Conservation (phyloP, 768 basidiomycete genomes). For the Cystofilobasidium ferigula region DNA sequence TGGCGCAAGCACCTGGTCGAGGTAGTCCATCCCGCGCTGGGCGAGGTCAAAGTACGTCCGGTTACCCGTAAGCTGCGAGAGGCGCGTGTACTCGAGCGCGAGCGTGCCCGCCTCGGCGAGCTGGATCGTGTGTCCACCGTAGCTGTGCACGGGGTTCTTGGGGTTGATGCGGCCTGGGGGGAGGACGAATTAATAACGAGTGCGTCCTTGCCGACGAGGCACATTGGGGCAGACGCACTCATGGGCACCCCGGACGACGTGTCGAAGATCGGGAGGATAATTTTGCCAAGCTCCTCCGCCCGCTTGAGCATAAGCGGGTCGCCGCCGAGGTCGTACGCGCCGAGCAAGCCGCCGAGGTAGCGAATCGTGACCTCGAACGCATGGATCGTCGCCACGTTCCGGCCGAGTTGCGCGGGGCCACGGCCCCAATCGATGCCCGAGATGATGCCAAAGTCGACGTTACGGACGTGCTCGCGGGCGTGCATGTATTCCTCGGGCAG, state of each 20-base stretch:
- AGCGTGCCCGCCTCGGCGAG: conserved; percentile 37
- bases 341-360: conserved; percentile 21
- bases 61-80: conserved; percentile 39
- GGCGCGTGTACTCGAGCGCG: conserved; percentile 39
- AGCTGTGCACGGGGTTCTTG: not conserved
- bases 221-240: not conserved
- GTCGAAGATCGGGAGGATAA: conserved; percentile 22
- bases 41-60: conserved; percentile 38
- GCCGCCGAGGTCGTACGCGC: conserved; percentile 32
- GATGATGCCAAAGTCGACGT: conserved; percentile 33
- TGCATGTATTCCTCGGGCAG: conserved; percentile 33
- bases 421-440: conserved; percentile 16
- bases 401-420: conserved; percentile 3
- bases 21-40: conserved; percentile 38
- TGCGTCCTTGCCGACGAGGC: no score
- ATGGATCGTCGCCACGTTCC: conserved; percentile 26
- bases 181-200: not conserved
- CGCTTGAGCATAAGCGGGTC: conserved; percentile 40
- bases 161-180: conserved; percentile 8
- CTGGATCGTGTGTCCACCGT: conserved; percentile 22
- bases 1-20: conserved; percentile 34
- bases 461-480: conserved; percentile 33
- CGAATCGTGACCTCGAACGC: conserved; percentile 41
- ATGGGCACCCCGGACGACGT: conserved; percentile 15
- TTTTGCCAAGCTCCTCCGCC: conserved; percentile 30